Evolutionary conservation across 306 rosid species (phyloP).

Genomic region (Glycine tomentella): DNA sequence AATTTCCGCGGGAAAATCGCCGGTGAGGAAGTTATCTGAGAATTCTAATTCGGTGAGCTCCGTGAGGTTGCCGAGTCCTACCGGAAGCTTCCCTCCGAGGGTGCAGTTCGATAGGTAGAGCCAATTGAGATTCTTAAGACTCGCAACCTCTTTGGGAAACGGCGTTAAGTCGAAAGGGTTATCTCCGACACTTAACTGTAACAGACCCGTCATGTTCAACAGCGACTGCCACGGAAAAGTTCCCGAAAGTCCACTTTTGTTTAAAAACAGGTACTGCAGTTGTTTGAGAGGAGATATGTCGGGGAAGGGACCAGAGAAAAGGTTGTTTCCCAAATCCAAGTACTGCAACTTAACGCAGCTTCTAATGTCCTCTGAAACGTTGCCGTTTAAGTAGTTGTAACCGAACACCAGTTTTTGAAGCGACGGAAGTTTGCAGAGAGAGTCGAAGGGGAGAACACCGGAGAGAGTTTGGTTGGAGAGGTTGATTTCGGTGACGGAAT

Average conservation of each 20-base stretch:
- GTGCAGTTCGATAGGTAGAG: slow-evolving; percentile 73
- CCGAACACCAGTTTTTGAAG: slow-evolving; percentile 70
- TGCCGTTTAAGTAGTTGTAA: slow-evolving; percentile 60
- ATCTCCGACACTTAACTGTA: slow-evolving; percentile 80
- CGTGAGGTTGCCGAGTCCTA: slow-evolving; percentile 69
- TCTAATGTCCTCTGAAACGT: slow-evolving; percentile 53
- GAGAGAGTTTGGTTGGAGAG: slow-evolving; percentile 58
- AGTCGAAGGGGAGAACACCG: slow-evolving; percentile 68
- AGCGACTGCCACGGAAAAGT: slow-evolving; percentile 82
- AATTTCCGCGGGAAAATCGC: slow-evolving; percentile 75
- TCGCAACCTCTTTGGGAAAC: slow-evolving; percentile 61
- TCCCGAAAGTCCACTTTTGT: slow-evolving; percentile 72
- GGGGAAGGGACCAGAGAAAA: slow-evolving; percentile 69
- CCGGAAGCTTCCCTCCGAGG: slow-evolving; percentile 68
- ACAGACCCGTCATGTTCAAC: slow-evolving; percentile 53
- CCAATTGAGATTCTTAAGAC: slow-evolving; percentile 62
- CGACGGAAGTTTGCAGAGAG: slow-evolving; percentile 67
- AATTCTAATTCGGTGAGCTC: slow-evolving; percentile 70
- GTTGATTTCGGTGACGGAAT: slow-evolving; percentile 61
- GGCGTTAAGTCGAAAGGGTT: slow-evolving; percentile 60
- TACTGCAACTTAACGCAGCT: slow-evolving; percentile 64
- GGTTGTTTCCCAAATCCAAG: slow-evolving; percentile 77
- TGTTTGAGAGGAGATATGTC: slow-evolving; percentile 58
- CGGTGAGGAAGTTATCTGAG: slow-evolving; percentile 62
- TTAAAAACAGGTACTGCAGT: slow-evolving; percentile 61